A percentile compares a stretch with the other conserved stretches of the same genome.
Evolutionary conservation across 2,329 filamentous ascomycete species (phyloP).

Genomic region (Arthroderma uncinatum): DNA sequence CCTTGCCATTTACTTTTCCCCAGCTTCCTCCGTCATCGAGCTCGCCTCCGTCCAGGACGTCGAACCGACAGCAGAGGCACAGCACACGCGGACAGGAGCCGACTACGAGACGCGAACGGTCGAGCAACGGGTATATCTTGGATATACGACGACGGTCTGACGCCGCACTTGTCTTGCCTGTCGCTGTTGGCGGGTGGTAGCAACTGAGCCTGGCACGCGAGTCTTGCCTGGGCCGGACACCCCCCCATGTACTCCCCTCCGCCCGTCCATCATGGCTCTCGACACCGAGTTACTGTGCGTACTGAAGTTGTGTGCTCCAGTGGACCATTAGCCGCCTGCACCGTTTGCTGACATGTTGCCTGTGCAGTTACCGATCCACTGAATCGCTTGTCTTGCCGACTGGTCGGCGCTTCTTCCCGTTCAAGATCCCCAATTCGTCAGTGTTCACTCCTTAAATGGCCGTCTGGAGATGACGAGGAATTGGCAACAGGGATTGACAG

Average conservation of each 20-base stretch:
- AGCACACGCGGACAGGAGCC: too few relatives aligned
- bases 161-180: background rate
- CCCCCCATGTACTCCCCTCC: background rate
- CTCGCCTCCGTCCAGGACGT: background rate
- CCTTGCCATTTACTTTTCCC: background rate
- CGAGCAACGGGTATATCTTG: background rate
- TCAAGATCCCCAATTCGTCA: slow-evolving; percentile 55
- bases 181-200: background rate
- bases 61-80: too few relatives aligned
- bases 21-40: background rate
- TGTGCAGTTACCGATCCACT: slow-evolving; percentile 51
- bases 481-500: too few relatives aligned
- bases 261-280: slow-evolving; percentile 30
- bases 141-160: background rate
- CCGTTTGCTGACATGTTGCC: slow-evolving; percentile 12
- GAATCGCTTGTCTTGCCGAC: slow-evolving; percentile 51
- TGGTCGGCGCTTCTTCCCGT: slow-evolving; percentile 56
- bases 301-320: slow-evolving; percentile 9
- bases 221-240: background rate
- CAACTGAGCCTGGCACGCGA: background rate
- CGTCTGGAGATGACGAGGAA: background rate
- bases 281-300: slow-evolving; percentile 32
- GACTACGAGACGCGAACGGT: too few relatives aligned
- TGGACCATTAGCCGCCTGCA: background rate
- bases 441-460: slow-evolving; percentile 23